A percentile compares a stretch with the other conserved stretches of the same genome.
Conservation (phyloP, 78 protist species). For the Dictyostelium brefeldianum region DNA sequence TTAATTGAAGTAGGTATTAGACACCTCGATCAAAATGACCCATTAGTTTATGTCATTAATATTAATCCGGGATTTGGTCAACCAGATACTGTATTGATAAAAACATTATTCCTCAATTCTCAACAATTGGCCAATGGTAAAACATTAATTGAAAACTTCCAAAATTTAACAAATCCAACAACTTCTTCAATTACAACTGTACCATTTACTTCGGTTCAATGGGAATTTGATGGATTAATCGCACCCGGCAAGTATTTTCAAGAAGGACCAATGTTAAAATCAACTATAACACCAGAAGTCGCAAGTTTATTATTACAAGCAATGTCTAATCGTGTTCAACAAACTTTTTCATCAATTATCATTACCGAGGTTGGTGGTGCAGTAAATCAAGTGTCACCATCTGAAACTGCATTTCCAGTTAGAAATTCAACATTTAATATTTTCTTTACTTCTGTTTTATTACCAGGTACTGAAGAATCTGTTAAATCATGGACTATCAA, state of each 20-base stretch:
- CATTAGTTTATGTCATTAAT: neutral
- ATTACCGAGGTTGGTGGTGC: slow-evolving; percentile 22
- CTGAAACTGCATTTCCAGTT: neutral
- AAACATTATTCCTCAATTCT: neutral
- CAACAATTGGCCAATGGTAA: neutral
- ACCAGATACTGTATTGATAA: neutral
- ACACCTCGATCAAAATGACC: neutral
- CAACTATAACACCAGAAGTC: neutral
- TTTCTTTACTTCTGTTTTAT: neutral
- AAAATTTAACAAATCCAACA: slow-evolving; percentile 2
- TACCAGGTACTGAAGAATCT: neutral
- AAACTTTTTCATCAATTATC: neutral
- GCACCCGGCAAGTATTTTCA: slow-evolving; percentile 5
- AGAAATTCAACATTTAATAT: slow-evolving; percentile 22
- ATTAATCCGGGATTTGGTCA: neutral
- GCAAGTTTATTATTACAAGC: neutral
- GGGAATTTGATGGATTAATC: slow-evolving; percentile 3
- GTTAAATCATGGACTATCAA: neutral
- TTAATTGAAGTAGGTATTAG: slow-evolving; percentile 7
- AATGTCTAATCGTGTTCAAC: neutral
- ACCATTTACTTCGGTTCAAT: neutral
- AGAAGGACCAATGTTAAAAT: slow-evolving; percentile 24
- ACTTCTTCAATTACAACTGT: neutral
- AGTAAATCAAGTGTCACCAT: neutral
- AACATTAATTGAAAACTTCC: neutral